Evolutionary conservation across 192 early-diverging fungal genomes (phyloP).

Genomic region (Umbelopsis sp.): DNA sequence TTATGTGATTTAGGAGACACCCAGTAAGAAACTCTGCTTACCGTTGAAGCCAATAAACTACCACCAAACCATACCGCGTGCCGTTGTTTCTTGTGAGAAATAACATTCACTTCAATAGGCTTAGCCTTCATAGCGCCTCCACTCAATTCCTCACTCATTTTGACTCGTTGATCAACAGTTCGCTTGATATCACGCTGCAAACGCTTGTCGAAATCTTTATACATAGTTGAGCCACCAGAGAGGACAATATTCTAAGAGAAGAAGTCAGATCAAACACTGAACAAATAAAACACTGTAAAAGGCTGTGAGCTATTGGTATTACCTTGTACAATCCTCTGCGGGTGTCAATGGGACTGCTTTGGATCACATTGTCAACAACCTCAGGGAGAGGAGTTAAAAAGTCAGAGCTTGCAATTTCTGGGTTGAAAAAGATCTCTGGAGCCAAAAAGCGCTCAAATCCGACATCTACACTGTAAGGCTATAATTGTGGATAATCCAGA

Average conservation of each 20-base stretch:
- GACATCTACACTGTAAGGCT: slow-evolving; percentile 93
- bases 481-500: slow-evolving; percentile 7
- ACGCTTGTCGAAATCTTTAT: slow-evolving; percentile 94
- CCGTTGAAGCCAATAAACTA: slow-evolving; percentile 89
- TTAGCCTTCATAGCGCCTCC: slow-evolving; percentile 64
- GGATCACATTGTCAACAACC: slow-evolving; percentile 95
- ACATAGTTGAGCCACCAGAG: slow-evolving; percentile 99
- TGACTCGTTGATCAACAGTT: slow-evolving; percentile 74
- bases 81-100: slow-evolving; percentile 97
- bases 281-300: not conserved
- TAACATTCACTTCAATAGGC: slow-evolving; percentile 94
- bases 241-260: slow-evolving; percentile 92
- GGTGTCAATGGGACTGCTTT: slow-evolving; percentile 96
- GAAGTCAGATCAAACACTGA: not conserved
- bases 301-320: not conserved
- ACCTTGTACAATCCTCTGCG: slow-evolving; percentile 95
- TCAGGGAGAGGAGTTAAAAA: slow-evolving; percentile 95
- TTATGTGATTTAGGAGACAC: not conserved
- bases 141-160: slow-evolving; percentile 73
- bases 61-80: slow-evolving; percentile 99
- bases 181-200: slow-evolving; percentile 95
- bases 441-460: slow-evolving; percentile 98
- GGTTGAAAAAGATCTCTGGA: slow-evolving; percentile 99
- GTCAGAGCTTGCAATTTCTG: slow-evolving; percentile 95
- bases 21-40: slow-evolving; percentile 39